Percentiles rank a stretch among this genome's conserved stretches.
Conservation (phyloP, 352 stramenopile species). For the Plasmopara muralis region DNA sequence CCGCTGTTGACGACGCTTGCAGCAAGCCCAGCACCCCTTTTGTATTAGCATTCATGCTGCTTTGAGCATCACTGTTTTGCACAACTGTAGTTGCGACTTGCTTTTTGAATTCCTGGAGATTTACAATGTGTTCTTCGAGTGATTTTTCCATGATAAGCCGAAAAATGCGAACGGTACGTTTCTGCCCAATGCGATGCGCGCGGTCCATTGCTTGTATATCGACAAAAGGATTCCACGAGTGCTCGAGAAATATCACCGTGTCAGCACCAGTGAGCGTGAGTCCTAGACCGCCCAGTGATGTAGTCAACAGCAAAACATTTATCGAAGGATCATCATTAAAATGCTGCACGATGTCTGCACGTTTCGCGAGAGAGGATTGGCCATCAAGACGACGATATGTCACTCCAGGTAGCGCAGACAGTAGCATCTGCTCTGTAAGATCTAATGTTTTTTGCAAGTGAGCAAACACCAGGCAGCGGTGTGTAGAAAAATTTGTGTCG, state of each 20-base stretch:
- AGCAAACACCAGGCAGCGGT: slow-evolving; percentile 95
- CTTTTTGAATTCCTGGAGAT: slow-evolving; percentile 75
- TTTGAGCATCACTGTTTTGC: slow-evolving; percentile 35
- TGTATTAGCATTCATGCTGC: slow-evolving; percentile 60
- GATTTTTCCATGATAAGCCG: slow-evolving; percentile 68
- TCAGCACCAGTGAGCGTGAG: slow-evolving; percentile 96
- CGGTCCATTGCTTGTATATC: slow-evolving; percentile 92
- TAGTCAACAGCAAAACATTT: slow-evolving; percentile 95
- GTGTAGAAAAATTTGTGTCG: slow-evolving; percentile 27
- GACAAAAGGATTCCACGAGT: slow-evolving; percentile 97
- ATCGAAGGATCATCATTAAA: slow-evolving; percentile 93
- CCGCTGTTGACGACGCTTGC: slow-evolving; percentile 39
- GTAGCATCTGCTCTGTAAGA: slow-evolving; percentile 87
- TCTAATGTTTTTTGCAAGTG: slow-evolving; percentile 93
- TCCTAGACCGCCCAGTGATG: slow-evolving; percentile 90
- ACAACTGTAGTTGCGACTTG: slow-evolving; percentile 63
- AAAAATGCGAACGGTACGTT: slow-evolving; percentile 64
- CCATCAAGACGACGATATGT: slow-evolving; percentile 92
- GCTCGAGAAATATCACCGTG: slow-evolving; percentile 97
- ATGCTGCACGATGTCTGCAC: slow-evolving; percentile 73
- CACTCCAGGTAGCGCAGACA: slow-evolving; percentile 48
- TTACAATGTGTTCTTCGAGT: slow-evolving; percentile 75
- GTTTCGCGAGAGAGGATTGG: slow-evolving; percentile 57
- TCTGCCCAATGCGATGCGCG: slow-evolving; percentile 74
- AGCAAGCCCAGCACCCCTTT: slow-evolving; percentile 56